Conservation (phyloP, 2,329 filamentous ascomycete genomes). For the Chaetomium sp. region DNA sequence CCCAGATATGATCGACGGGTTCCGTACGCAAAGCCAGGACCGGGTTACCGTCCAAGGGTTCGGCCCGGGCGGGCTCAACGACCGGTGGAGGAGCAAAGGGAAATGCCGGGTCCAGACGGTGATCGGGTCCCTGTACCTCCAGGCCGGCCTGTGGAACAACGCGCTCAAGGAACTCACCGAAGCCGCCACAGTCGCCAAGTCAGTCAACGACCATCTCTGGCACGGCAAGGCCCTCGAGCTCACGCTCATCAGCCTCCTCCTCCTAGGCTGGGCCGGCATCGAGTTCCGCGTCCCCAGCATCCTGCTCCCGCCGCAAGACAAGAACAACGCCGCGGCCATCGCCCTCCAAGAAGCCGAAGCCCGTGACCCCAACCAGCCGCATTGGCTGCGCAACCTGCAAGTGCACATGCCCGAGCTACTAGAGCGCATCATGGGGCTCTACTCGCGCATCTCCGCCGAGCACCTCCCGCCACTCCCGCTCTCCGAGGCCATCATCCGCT, state of each 20-base stretch:
- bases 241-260: constrained; percentile 71
- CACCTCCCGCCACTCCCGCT: constrained; percentile 63
- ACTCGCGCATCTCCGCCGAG: constrained; percentile 64
- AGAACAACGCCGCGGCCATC: constrained; percentile 28
- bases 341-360: constrained; percentile 34
- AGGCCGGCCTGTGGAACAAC: constrained; percentile 84
- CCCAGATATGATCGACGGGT: constrained; percentile 37
- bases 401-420: constrained; percentile 63
- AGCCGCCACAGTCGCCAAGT: constrained; percentile 68
- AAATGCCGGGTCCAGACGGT: constrained; percentile 74
- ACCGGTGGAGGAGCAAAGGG: constrained; percentile 72
- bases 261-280: constrained; percentile 76
- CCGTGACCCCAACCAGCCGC: constrained; percentile 43
- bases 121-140: constrained; percentile 78
- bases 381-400: constrained; percentile 49
- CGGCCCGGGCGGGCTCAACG: constrained; percentile 62
- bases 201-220: constrained; percentile 89
- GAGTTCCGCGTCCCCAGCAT: constrained; percentile 70
- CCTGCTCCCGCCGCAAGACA: constrained; percentile 47
- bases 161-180: constrained; percentile 78
- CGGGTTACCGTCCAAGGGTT: constrained; percentile 65
- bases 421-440: constrained; percentile 67
- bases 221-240: constrained; percentile 91
- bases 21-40: constrained; percentile 47
- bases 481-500: constrained; percentile 67